Base-by-base conservation (phyloP, 495 filamentous ascomycete species). In the Xylaria grammica region DNA sequence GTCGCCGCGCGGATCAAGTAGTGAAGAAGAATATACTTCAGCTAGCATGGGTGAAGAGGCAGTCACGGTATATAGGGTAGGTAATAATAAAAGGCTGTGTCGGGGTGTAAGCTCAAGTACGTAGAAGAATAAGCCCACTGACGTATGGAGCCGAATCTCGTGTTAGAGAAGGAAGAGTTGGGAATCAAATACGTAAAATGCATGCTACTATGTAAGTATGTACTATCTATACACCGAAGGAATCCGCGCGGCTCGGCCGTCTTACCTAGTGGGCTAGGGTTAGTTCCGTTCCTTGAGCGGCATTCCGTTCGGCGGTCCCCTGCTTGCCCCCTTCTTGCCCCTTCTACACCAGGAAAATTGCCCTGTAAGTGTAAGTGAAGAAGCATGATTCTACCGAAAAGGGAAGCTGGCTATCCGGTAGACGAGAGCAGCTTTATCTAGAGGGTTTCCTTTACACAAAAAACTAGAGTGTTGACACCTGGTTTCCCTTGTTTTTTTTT, bases 121-220 rank as follows among this genome's bases (percentile, higher is more conserved):
- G 22, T 32, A 30, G 11, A 11, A 19, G n/a, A 22, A 20, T 8
- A 8, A 44, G n/a, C 4, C 38, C 24, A 19, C 40, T 26, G 22
- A 38, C n/a, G 53, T 27, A 54, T 54, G 51, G 53, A 19, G 40
- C 17, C 40, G 26, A 44, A 58, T 24, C 55, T 24, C 26, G 44
- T 20, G 42, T 49, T 36, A 3, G 34, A 15, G 8, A 19, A 40
- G 58, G 3, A 3, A 6, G 19, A 38, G 32, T 38, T 50, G 13
- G 45, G 7, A 51, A 38, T 51, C 15, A 27, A 51, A 40, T 50
- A 60, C 58, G 58, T 60, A 60, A 60, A 60, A 50, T 19, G 45
- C 26, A 40, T 40, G 32, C 20, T 20, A 27, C n/a, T n/a, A n/a
- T n/a, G n/a, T n/a, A n/a, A n/a, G n/a, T n/a, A n/a, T n/a, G n/a